These are phyloP conservation scores for Trichoderma cornu-damae DNA, from an alignment of 2,329 filamentous ascomycete genomes.

Conservation along the genomic window DNA sequence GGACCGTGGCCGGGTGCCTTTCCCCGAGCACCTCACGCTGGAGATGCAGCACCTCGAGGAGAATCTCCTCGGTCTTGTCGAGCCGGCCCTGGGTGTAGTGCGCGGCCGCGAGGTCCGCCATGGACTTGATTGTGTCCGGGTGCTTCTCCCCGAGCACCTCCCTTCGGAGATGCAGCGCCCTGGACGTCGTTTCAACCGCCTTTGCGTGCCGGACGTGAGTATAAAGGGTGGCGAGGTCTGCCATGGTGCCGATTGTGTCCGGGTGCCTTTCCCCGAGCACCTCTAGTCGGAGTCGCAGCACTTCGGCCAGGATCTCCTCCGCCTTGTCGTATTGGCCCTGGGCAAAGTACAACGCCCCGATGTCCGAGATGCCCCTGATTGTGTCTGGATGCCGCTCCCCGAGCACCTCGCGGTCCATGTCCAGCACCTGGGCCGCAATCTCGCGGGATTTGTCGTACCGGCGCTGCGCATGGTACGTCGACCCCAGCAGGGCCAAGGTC, in stretches of 20 bases:
- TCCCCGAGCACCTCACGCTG: neutral
- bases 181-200: too few species aligned
- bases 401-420: constrained; percentile 19
- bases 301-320: neutral
- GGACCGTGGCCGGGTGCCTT: neutral
- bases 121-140: constrained; percentile 13
- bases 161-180: neutral
- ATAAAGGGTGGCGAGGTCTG: neutral
- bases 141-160: constrained; percentile 24
- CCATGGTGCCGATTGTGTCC: constrained; percentile 12
- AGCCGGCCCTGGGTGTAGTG: neutral
- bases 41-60: neutral
- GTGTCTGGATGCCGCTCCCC: constrained; percentile 24
- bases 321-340: neutral
- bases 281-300: constrained; percentile 1
- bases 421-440: constrained; percentile 16
- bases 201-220: too few species aligned
- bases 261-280: constrained; percentile 24
- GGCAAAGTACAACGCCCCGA: neutral
- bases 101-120: neutral
- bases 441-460: constrained; percentile 21
- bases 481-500: constrained; percentile 2
- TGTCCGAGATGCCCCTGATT: neutral
- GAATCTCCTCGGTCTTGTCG: neutral
- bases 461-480: constrained; percentile 23